Evolutionary conservation across 371 early-diverging fungal species (phyloP).

Genomic region (Lichtheimia ornata): DNA sequence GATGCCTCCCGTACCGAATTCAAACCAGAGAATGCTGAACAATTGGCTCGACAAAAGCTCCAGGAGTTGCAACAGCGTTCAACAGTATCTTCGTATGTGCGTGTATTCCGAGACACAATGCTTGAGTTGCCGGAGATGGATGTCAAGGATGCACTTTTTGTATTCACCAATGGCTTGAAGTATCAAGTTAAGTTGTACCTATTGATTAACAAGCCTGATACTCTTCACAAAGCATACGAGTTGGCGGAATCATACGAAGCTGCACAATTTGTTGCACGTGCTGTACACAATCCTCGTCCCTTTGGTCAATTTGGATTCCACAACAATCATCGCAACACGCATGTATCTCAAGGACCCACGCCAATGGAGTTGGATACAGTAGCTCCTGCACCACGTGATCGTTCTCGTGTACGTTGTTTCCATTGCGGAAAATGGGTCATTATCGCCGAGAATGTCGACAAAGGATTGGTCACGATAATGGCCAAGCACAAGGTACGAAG

Average conservation of each 20-base stretch:
- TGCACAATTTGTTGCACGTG: background rate
- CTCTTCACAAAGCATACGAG: conserved; percentile 6
- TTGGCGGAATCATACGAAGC: background rate
- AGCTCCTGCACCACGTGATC: too few species aligned
- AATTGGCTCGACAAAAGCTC: conserved; percentile 3
- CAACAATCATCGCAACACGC: too few species aligned
- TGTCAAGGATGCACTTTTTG: conserved; percentile 5
- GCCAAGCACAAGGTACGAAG: too few species aligned
- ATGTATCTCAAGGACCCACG: background rate
- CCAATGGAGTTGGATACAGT: conserved; percentile 5
- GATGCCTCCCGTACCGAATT: background rate
- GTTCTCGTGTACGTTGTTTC: too few species aligned
- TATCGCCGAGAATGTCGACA: too few species aligned
- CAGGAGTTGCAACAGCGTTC: background rate
- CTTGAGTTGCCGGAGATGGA: conserved; percentile 10
- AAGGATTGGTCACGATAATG: too few species aligned
- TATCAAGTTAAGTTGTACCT: background rate
- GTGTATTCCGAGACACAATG: conserved; percentile 12
- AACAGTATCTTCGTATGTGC: background rate
- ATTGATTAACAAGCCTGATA: background rate
- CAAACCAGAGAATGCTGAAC: background rate
- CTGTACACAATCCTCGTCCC: too few species aligned
- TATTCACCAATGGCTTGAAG: conserved; percentile 8
- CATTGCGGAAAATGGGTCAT: too few species aligned
- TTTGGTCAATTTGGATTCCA: too few species aligned